Evolutionary conservation across 2,329 filamentous ascomycete genomes (phyloP).

Genomic region (Leptodontidium sp.): DNA sequence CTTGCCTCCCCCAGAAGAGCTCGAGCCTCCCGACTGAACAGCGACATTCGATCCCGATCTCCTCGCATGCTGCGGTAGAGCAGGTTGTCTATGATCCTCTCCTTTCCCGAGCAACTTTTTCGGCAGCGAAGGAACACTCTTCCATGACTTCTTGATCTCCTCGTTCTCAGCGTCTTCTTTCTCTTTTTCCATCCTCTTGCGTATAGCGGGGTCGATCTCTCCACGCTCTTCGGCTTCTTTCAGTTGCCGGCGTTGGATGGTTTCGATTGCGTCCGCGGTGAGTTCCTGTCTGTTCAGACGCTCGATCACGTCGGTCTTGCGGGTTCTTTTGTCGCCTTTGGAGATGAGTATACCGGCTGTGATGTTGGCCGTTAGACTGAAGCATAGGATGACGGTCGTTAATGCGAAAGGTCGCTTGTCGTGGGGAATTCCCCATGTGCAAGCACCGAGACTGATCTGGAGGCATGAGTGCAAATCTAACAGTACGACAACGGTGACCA

Average conservation of each 20-base stretch:
- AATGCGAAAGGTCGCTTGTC: slow-evolving; percentile 72
- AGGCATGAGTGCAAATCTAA: slow-evolving; percentile 81
- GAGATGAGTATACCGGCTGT: slow-evolving; percentile 78
- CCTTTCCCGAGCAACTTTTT: slow-evolving; percentile 42
- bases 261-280: slow-evolving; percentile 66
- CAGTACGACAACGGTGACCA: slow-evolving; percentile 78
- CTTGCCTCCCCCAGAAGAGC: slow-evolving; percentile 20
- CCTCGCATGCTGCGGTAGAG: slow-evolving; percentile 34
- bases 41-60: slow-evolving; percentile 25
- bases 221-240: slow-evolving; percentile 70
- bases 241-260: slow-evolving; percentile 91
- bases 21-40: slow-evolving; percentile 21
- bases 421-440: slow-evolving; percentile 81
- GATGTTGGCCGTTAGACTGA: slow-evolving; percentile 80
- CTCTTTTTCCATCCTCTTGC: slow-evolving; percentile 60
- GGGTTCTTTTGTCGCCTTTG: slow-evolving; percentile 76
- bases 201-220: slow-evolving; percentile 34
- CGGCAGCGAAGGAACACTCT: slow-evolving; percentile 37
- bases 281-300: slow-evolving; percentile 78
- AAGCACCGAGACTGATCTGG: slow-evolving; percentile 80
- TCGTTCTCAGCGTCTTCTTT: slow-evolving; percentile 51
- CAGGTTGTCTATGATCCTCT: slow-evolving; percentile 40
- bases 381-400: slow-evolving; percentile 82
- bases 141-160: slow-evolving; percentile 42
- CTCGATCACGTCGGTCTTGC: slow-evolving; percentile 86